These are phyloP conservation scores for Euphorbia schlechtendalii DNA, from an alignment of 441 rosid species.

Conservation along the genomic window DNA sequence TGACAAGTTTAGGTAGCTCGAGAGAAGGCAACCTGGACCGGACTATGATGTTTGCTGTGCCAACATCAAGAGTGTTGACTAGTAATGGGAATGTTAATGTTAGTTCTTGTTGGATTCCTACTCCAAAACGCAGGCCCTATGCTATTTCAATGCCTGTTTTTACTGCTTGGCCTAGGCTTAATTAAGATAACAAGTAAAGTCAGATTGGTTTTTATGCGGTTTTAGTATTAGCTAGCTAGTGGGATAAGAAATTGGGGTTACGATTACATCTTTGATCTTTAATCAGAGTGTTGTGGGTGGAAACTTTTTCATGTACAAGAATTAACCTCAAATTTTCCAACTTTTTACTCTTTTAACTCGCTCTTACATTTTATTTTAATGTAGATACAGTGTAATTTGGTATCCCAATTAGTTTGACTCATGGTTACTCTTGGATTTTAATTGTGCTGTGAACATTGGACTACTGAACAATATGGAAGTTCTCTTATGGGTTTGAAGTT, in stretches of 20 bases:
- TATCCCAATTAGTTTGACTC: no score
- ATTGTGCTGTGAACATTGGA: no score
- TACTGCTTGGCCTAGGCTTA: constrained; percentile 84
- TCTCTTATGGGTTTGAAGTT: no score
- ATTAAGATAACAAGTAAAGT: not conserved
- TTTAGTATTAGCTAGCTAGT: constrained; percentile 14
- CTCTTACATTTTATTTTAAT: constrained; percentile 6
- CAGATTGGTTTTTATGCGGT: constrained; percentile 21
- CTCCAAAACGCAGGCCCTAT: constrained; percentile 47
- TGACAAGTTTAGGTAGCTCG: constrained; percentile 55
- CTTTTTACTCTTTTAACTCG: constrained; percentile 15
- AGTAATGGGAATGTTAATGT: constrained; percentile 27
- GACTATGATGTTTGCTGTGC: constrained; percentile 43
- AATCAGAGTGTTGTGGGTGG: constrained; percentile 29
- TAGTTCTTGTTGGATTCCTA: constrained; percentile 50
- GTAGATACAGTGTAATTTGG: no score
- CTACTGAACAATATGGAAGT: no score
- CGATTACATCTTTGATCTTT: constrained; percentile 10
- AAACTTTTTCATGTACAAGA: constrained; percentile 30
- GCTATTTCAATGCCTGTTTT: constrained; percentile 58
- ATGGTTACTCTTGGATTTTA: no score
- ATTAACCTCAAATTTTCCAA: constrained; percentile 31
- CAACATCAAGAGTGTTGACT: constrained; percentile 46
- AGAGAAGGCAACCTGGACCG: constrained; percentile 58
- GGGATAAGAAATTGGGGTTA: constrained; percentile 17